phyloP scores from a whole-genome alignment of 2,329 filamentous ascomycete genomes.

The Penicillium occitanis region DNA sequence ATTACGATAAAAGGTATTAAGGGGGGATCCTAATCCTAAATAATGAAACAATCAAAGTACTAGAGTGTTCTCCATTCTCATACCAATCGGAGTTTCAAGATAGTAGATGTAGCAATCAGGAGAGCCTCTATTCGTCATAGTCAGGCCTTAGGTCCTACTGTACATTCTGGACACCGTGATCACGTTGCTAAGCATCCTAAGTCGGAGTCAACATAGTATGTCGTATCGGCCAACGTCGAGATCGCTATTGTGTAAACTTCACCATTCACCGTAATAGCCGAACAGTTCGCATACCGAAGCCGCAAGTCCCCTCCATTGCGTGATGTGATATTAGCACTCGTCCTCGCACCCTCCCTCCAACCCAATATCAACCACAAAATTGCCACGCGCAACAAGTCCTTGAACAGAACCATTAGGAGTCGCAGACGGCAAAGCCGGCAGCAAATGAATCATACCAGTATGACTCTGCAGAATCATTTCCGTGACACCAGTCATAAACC shows the following conservation, averaged over 20 bases:
- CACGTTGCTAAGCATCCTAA: too few relatives aligned
- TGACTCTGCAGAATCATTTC: neutral
- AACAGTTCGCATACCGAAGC: neutral
- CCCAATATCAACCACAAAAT: neutral
- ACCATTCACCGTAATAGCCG: neutral
- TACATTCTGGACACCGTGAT: too few relatives aligned
- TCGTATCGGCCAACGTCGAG: neutral
- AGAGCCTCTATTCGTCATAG: too few relatives aligned
- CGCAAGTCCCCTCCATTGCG: neutral
- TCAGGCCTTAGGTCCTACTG: too few relatives aligned
- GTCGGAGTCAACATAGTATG: neutral
- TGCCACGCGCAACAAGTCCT: neutral
- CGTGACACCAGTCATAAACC: neutral
- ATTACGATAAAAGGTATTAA: too few relatives aligned
- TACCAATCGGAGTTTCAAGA: too few relatives aligned
- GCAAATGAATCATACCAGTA: neutral
- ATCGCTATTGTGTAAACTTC: neutral
- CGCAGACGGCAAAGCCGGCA: neutral
- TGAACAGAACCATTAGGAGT: neutral
- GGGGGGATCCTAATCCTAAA: too few relatives aligned
- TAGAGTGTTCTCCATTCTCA: too few relatives aligned
- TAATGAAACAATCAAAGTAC: too few relatives aligned
- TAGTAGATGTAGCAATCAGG: too few relatives aligned
- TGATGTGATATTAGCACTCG: neutral
- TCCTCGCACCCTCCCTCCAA: neutral